Evolutionary conservation across 1,284 basidiomycete genomes (phyloP), one percentile per base, ranked within the genome.

Genomic region (Ceratobasidium sp.): DNA sequence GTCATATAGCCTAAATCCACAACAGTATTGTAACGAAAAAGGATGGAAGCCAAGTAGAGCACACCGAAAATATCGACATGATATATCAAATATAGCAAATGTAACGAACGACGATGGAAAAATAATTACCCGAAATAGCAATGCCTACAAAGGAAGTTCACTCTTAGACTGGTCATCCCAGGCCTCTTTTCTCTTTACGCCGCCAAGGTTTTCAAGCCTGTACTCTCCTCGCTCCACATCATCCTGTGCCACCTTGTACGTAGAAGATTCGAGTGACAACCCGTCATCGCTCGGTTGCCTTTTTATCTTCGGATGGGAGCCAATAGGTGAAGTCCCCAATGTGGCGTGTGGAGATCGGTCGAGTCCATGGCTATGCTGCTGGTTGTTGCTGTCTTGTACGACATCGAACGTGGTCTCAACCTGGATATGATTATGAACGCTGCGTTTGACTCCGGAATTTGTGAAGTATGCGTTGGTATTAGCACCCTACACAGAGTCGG

Each of bases 331-430:
- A 12, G 23, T 23, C 23, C 55, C 55, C 28, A 53, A 68, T 10
- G 56, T 26, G 66, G 15, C 20, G 51, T 53, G 23, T 23, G 3
- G 13, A 18, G 44, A 20, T n/a, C 9, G 18, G 15, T 56, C 26
- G 7, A 28, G 51, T 13, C 44, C 58, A 7, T 49, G 28, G 10
- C 1, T 20, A 28, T 55, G 26, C 13, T 64, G 55, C 13, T 33
- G 61, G 26, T 49, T 42, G 23, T n/a, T n/a, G n/a, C n/a, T n/a
- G n/a, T 75, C 72, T 13, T 55, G 60, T 2, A 75, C 60, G 12
- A 75, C 72, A n/a, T 70, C 68, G 33, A 70, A 70, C 60, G 72
- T 75, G 15, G 72, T 75, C 33, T 75, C 72, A 26, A 75, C 61
- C 33, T 75, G 72, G 18, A 75, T 75, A 20, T 56, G 40, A 42